phyloP scores from a whole-genome alignment of 768 basidiomycete species.

The Termitomyces eurrhizus region DNA sequence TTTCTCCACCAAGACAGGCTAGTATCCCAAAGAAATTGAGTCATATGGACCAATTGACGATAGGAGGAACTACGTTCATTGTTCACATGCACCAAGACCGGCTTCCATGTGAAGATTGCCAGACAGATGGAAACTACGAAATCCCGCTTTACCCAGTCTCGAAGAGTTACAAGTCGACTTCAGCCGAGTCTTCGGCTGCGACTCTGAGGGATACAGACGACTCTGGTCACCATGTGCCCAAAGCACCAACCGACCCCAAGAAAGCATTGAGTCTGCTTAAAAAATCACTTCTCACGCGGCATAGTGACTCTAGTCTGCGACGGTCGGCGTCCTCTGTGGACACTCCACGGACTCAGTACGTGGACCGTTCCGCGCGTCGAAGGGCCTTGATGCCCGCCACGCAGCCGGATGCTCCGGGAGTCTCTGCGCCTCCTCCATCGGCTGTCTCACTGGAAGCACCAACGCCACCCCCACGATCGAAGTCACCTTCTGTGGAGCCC shows the following conservation, averaged over 20 bases:
- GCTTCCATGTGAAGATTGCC: slow-evolving; percentile 62
- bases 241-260: slow-evolving; percentile 47
- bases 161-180: slow-evolving; percentile 19
- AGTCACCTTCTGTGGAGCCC: slow-evolving; percentile 19
- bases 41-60: slow-evolving; percentile 61
- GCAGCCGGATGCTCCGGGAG: slow-evolving; percentile 50
- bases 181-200: slow-evolving; percentile 24
- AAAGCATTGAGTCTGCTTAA: slow-evolving; percentile 65
- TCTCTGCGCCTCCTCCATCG: slow-evolving; percentile 21
- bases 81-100: slow-evolving; percentile 65
- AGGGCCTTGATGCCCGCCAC: slow-evolving; percentile 54
- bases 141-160: slow-evolving; percentile 52
- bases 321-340: slow-evolving; percentile 13
- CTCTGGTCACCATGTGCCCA: slow-evolving; percentile 17
- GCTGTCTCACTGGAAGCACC: slow-evolving; percentile 8
- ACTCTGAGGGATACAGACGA: slow-evolving; percentile 23
- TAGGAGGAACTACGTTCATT: slow-evolving; percentile 69
- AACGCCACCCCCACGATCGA: slow-evolving; percentile 18
- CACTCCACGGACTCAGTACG: slow-evolving; percentile 31
- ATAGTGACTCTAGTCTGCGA: slow-evolving; percentile 24
- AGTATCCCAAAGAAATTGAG: slow-evolving; percentile 61
- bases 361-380: slow-evolving; percentile 70
- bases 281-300: slow-evolving; percentile 56
- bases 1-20: slow-evolving; percentile 63
- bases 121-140: slow-evolving; percentile 44